Conservation (phyloP, 192 early-diverging fungal species). For the Coemansia sp. region DNA sequence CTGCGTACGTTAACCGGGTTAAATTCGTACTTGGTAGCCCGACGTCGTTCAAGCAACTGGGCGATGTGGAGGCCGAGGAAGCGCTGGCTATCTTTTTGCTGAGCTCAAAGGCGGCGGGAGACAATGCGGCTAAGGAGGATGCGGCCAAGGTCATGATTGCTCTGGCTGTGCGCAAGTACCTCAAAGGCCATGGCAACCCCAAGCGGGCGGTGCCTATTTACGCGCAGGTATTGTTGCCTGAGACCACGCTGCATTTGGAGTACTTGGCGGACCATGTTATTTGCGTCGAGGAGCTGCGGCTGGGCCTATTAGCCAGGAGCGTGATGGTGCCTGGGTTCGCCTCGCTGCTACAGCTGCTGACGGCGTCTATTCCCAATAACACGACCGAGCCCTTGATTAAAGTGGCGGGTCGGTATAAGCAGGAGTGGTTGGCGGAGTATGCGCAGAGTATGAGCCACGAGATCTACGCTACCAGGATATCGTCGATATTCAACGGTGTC, state of each 20-base stretch:
- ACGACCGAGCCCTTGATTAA: slow-evolving; percentile 48
- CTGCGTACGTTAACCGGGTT: slow-evolving; percentile 66
- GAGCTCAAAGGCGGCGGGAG: slow-evolving; percentile 55
- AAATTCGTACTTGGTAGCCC: slow-evolving; percentile 71
- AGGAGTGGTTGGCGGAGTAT: slow-evolving; percentile 65
- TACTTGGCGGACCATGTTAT: slow-evolving; percentile 69
- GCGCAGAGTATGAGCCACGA: slow-evolving; percentile 63
- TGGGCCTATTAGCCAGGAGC: slow-evolving; percentile 71
- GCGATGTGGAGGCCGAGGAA: slow-evolving; percentile 53
- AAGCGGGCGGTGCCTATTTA: slow-evolving; percentile 47
- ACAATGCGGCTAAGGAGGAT: slow-evolving; percentile 60
- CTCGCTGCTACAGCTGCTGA: slow-evolving; percentile 66
- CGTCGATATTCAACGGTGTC: slow-evolving; percentile 50
- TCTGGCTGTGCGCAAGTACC: slow-evolving; percentile 69
- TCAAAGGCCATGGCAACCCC: slow-evolving; percentile 26
- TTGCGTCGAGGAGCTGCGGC: slow-evolving; percentile 72
- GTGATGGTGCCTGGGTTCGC: slow-evolving; percentile 72
- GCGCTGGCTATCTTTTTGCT: slow-evolving; percentile 69
- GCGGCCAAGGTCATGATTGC: slow-evolving; percentile 72
- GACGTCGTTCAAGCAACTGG: slow-evolving; percentile 61
- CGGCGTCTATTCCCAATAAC: slow-evolving; percentile 64
- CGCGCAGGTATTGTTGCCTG: slow-evolving; percentile 69
- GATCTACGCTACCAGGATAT: slow-evolving; percentile 63
- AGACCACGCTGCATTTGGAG: slow-evolving; percentile 71
- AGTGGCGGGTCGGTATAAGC: slow-evolving; percentile 24